Base-by-base conservation (phyloP, 2,329 filamentous ascomycete species). In the Fusarium compactum region DNA sequence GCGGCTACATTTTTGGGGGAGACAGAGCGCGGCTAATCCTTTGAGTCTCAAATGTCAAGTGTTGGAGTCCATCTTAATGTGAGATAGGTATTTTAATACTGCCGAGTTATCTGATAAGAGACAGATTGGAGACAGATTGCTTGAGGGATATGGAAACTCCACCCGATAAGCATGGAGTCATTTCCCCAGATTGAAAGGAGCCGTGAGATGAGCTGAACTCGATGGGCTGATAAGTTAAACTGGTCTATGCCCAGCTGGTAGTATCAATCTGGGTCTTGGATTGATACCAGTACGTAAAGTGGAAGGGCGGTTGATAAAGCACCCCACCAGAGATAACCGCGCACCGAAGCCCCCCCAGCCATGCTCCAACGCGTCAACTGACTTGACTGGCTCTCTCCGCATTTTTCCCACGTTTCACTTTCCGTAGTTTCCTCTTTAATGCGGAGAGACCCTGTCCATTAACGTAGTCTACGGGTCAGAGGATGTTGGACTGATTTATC, bases 321-420 rank as follows among this genome's bases (percentile, higher is more conserved):
- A 47, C 65, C 58, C 69, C 59, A 62, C 47, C 45, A 11, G 43
- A 70, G 69, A 71, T 71, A 71, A 72, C 67, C 67, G 67, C 67
- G 67, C 62, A 71, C 67, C 67, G 67, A 63, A 59, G 24, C 24
- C 52, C 43, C 53, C 32, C 16, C 53, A 44, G 32, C 27, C n/a
- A 22, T 50, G 45, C 50, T 43, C 40, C 61, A 60, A 47, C 67
- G 67, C 58, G 67, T 54, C 67, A 58, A 70, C 20, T 12, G 14
- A 56, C 41, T 24, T 64, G n/a, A 65, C 64, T 68, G 65, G 65
- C 27, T 52, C 41, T 34, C 41, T 46, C 32, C 52, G 52, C 43
- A 41, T 43, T 56, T 46, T 10, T 12, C 15, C 27, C 25, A 56
- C 27, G 43, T 40, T 47, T 40, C 32, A 53, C 30, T 53, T 10